These are phyloP conservation scores for Spinellus fusiger DNA, from an alignment of 192 early-diverging fungal species.

Conservation along the genomic window DNA sequence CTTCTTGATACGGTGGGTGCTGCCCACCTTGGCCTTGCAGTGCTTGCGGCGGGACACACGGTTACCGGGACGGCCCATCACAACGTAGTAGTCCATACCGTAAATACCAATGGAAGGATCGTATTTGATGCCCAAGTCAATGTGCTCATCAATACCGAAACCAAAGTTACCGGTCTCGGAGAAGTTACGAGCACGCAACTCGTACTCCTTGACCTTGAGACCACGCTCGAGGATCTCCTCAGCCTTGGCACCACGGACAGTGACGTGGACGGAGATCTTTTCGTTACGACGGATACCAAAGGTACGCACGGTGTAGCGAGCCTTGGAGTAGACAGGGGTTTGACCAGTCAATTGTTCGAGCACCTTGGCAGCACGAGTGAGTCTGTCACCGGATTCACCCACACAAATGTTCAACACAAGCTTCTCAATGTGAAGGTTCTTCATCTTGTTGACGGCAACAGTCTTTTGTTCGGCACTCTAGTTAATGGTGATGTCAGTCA, in stretches of 20 bases:
- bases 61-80: slow-evolving; percentile 97
- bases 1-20: slow-evolving; percentile 87
- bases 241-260: slow-evolving; percentile 82
- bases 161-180: slow-evolving; percentile 98
- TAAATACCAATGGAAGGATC: slow-evolving; percentile 98
- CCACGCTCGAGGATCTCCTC: slow-evolving; percentile 99
- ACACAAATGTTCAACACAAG: slow-evolving; percentile 99
- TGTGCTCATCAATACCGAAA: slow-evolving; percentile 99
- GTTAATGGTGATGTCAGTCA: not conserved
- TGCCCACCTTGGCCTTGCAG: slow-evolving; percentile 75
- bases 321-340: slow-evolving; percentile 98
- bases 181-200: slow-evolving; percentile 93
- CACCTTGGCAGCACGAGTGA: slow-evolving; percentile 99
- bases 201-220: slow-evolving; percentile 99
- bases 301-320: slow-evolving; percentile 99
- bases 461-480: slow-evolving; percentile 59
- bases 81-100: slow-evolving; percentile 65
- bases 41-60: slow-evolving; percentile 93
- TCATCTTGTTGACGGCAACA: slow-evolving; percentile 87
- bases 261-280: slow-evolving; percentile 99
- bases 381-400: slow-evolving; percentile 98
- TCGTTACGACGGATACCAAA: slow-evolving; percentile 99
- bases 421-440: slow-evolving; percentile 97
- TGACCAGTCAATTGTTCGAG: slow-evolving; percentile 99
- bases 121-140: slow-evolving; percentile 99